Conservation (phyloP, 2,329 filamentous ascomycete species). For the Fusarium sp. region DNA sequence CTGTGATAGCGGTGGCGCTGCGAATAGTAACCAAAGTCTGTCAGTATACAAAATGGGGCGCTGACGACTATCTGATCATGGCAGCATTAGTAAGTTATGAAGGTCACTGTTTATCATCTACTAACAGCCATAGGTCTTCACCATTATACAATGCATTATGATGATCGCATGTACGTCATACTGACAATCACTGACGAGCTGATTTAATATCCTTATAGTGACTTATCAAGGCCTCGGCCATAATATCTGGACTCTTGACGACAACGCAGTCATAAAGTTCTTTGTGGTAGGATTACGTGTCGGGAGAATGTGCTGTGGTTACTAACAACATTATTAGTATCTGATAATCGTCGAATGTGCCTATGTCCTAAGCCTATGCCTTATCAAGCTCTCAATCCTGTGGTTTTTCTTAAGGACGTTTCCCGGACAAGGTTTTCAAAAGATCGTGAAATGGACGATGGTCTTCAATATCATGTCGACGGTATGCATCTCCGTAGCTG, state of each 20-base stretch:
- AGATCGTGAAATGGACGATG: not conserved
- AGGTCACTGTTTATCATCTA: fast-evolving
- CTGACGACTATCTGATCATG: not conserved
- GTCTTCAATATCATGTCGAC: not conserved
- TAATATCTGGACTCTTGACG: not conserved
- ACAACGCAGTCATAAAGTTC: not conserved
- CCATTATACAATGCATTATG: not conserved
- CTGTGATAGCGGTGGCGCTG: not conserved
- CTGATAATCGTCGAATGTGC: not conserved
- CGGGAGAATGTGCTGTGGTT: fast-evolving
- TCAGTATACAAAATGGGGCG: not conserved
- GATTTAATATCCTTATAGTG: not conserved
- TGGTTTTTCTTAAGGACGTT: constrained; percentile 3
- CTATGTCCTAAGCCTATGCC: not conserved
- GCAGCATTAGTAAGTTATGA: not conserved
- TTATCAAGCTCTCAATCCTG: not conserved
- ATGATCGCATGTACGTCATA: not conserved
- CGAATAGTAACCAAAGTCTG: not conserved
- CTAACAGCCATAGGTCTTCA: fast-evolving
- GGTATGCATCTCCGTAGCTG: not conserved
- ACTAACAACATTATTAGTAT: not conserved
- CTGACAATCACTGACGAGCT: fast-evolving
- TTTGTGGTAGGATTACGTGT: not conserved
- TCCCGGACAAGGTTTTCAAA: not conserved
- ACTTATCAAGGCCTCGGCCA: not conserved